phyloP scores from a whole-genome alignment of 164 flowering plant genomes.

The Saururus chinensis region DNA sequence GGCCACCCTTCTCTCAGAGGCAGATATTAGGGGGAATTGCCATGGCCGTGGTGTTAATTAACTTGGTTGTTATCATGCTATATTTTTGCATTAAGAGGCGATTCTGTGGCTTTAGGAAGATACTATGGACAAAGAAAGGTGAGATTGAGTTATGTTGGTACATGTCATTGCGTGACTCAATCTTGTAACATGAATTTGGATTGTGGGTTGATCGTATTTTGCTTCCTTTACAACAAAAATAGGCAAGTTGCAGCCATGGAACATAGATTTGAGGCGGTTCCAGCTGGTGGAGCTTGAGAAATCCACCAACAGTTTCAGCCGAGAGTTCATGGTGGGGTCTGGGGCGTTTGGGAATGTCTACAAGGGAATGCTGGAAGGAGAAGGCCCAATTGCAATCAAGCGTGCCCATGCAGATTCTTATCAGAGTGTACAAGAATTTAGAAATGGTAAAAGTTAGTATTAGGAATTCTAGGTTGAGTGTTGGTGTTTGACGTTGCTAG shows the following conservation, averaged over 20 bases:
- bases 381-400: constrained; percentile 49
- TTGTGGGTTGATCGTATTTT: neutral
- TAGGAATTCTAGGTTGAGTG: neutral
- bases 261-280: constrained; percentile 30
- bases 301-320: constrained; percentile 57
- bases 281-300: constrained; percentile 39
- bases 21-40: constrained; percentile 9
- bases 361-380: constrained; percentile 33
- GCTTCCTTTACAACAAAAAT: neutral
- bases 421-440: constrained; percentile 38
- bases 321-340: constrained; percentile 44
- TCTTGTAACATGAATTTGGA: neutral
- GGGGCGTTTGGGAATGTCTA: constrained; percentile 69
- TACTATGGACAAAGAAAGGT: constrained; percentile 16
- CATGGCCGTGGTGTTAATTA: constrained; percentile 4
- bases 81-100: constrained; percentile 24
- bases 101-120: constrained; percentile 8
- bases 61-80: constrained; percentile 13
- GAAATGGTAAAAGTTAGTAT: constrained; percentile 32
- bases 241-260: constrained; percentile 21
- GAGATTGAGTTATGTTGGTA: neutral
- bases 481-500: neutral
- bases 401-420: constrained; percentile 39
- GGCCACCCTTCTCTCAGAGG: neutral
- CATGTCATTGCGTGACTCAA: neutral